A percentile compares a stretch with the other conserved stretches of the same genome.
Conservation (phyloP, 2,329 filamentous ascomycete genomes). For the Gliomastix tumulicola region DNA sequence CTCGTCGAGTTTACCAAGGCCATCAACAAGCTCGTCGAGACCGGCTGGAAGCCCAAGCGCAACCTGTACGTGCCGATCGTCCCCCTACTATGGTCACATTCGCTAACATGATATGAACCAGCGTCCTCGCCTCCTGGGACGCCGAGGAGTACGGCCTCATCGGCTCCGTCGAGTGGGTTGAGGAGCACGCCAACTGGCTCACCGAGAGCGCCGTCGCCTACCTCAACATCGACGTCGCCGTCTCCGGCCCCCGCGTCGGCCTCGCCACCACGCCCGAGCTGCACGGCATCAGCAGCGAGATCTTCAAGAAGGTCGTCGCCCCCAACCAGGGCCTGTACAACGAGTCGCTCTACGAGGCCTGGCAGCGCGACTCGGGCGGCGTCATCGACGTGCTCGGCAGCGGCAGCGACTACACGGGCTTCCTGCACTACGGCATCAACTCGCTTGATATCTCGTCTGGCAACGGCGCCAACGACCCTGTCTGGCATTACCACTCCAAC, state of each 20-base stretch:
- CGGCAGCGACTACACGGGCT: constrained; percentile 62
- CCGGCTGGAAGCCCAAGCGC: constrained; percentile 74
- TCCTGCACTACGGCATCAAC: constrained; percentile 47
- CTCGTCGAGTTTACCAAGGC: constrained; percentile 69
- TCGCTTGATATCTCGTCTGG: constrained; percentile 51
- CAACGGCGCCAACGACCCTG: constrained; percentile 34
- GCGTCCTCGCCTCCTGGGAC: constrained; percentile 69
- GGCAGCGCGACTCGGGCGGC: constrained; percentile 24
- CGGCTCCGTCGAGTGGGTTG: constrained; percentile 81
- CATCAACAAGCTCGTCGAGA: constrained; percentile 60
- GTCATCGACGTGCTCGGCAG: constrained; percentile 50
- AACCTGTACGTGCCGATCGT: constrained; percentile 40
- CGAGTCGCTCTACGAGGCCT: constrained; percentile 30
- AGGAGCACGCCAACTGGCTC: constrained; percentile 75
- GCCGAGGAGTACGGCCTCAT: constrained; percentile 74
- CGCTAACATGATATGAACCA: constrained; percentile 15
- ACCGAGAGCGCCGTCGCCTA: constrained; percentile 65
- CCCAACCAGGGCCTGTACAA: constrained; percentile 50
- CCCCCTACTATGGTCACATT: background rate
- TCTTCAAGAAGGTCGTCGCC: constrained; percentile 49
- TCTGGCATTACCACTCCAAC: constrained; percentile 77
- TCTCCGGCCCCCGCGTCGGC: constrained; percentile 47
- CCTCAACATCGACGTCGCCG: constrained; percentile 71
- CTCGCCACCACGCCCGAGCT: constrained; percentile 59
- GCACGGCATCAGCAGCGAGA: constrained; percentile 56